Base-by-base conservation (phyloP, 1,284 basidiomycete genomes). In the Hypsizygus ulmarius region DNA sequence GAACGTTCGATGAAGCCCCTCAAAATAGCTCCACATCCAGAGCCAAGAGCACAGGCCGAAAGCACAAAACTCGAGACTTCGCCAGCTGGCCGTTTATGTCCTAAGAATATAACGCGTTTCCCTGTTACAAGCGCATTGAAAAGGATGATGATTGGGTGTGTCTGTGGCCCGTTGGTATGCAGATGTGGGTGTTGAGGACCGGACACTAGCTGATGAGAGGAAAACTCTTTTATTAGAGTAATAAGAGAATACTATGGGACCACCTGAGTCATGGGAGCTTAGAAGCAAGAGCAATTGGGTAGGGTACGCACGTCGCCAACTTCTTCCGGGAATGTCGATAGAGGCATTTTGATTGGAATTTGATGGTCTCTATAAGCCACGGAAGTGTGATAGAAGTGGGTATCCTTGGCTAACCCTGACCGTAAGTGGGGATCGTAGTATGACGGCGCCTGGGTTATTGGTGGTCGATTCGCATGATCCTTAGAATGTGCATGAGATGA, bases 71-170 rank as follows among this genome's bases (percentile, higher is more conserved):
- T 84, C 18, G 93, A 91, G 7, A 97, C 93, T 59, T 88, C 81
- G 18, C 89, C 87, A 1, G 93, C 90, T 7, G 94, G 88, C 53
- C 87, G 78, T 55, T 83, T 86, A 61, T 95, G 87, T 0, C 94
- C 94, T 35, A 97, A 73, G 69, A 99, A 97, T 55, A 99, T 86
- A 56, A 98, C 87, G 11, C 95, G 85, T 62, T 98, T 97, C 49
- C 90, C 85, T 0, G 95, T 95, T 18, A 97, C 75, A 49, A 99
- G 79, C 0, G 95, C 95, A 64, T 98, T 98, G 74, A 97, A 93
- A 9, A 99, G 79, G 36, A 98, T 77, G 50, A 96, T 93, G 59
- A 99, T 84, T 0, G 95, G 93, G 61, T 94, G 93, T 0, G 96
- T 98, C 49, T 81, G 73, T n/a, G 81, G 73, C 43, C 96, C 96